Base-by-base conservation (phyloP, 108 stramenopile genomes). In the Stephanodiscus triporus region DNA sequence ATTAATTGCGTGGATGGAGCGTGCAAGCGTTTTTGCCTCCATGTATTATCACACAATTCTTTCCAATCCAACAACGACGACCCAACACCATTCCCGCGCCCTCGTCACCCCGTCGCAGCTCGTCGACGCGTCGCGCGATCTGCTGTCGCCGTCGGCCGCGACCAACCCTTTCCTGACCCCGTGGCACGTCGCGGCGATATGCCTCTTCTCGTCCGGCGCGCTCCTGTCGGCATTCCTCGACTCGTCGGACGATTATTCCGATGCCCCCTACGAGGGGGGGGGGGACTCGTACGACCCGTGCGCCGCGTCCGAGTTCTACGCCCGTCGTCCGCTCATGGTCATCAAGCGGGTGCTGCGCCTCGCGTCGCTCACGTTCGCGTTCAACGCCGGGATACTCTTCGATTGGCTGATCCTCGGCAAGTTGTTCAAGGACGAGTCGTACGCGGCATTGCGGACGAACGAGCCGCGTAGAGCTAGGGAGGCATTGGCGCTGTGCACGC, bases 391-490 rank as follows among this genome's bases (percentile, higher is more conserved):
- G n/a, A 45, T 96, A 14, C 56, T 94, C 40, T 80, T 90, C 59
- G 96, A 96, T 68, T 91, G 87, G 88, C 66, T 88, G 10, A 38
- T 89, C 0, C 63, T 87, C 37, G 89, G 87, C 0, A 91, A 91
- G 64, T 50, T 91, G 13, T 69, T 88, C 36, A 59, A 55, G 26
- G 87, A 89, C 63, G 86, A 88, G 26, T 83, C 86, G 14, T 87
- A 86, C 61, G 80, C 83, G 4, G 90, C 86, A 38, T 55, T 91
- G 53, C 79, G 85, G 32, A 69, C 66, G 54, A 89, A 88, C 50
- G 93, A 94, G 77, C 78, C 85, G 17, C 74, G 63, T 24, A 80
- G 96, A 24, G 96, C 94, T 45, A 73, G 58, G 50, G 88, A 91
- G 72, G 78, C 89, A 10, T 51, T 90, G 50, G 45, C 47, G 14